phyloP scores from a whole-genome alignment of 192 early-diverging fungal genomes.

The Rhizophagus clarus region DNA sequence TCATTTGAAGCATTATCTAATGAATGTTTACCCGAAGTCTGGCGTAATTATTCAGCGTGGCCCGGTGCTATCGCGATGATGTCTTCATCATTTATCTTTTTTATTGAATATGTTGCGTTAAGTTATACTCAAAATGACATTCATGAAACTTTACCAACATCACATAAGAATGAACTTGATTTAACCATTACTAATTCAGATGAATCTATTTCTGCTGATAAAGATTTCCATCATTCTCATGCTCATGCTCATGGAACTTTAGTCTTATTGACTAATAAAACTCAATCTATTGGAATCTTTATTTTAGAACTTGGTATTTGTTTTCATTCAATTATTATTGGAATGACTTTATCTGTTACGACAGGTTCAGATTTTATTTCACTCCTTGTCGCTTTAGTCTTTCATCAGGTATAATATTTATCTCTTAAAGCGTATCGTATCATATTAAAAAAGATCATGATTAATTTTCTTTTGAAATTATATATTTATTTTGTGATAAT shows the following conservation, averaged over 20 bases:
- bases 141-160: background rate
- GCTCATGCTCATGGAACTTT: background rate
- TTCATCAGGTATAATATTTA: constrained; percentile 65
- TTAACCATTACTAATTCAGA: background rate
- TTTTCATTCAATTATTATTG: constrained; percentile 74
- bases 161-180: background rate
- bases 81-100: constrained; percentile 21
- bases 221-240: background rate
- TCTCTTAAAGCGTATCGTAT: background rate
- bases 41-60: constrained; percentile 25
- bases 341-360: constrained; percentile 64
- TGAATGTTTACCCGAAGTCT: constrained; percentile 36
- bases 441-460: background rate
- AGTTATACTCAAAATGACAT: background rate
- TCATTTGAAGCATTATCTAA: constrained; percentile 37
- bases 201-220: background rate
- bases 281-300: constrained; percentile 50
- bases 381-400: constrained; percentile 67
- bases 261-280: background rate
- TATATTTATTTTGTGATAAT: background rate
- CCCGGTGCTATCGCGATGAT: constrained; percentile 27
- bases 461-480: constrained; percentile 19
- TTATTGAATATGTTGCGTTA: constrained; percentile 29
- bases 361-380: constrained; percentile 59
- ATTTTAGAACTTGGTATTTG: constrained; percentile 70